A percentile compares a stretch with the other conserved stretches of the same genome.
These are phyloP conservation scores for Skeletonema potamos DNA, from an alignment of 108 stramenopile genomes.

Conservation along the genomic window DNA sequence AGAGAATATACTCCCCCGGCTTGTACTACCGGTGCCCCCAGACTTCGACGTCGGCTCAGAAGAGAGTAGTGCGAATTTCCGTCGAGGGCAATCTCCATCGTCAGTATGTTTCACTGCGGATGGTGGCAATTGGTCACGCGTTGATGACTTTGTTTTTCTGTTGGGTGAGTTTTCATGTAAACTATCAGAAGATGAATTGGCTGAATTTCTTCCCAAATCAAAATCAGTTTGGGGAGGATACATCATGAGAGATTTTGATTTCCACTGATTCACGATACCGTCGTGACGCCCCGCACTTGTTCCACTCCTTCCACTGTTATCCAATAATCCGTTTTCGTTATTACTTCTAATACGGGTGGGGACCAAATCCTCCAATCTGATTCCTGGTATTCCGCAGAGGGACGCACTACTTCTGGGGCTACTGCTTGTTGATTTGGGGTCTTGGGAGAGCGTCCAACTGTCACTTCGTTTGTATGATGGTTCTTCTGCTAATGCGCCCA, in stretches of 20 bases:
- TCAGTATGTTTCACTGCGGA: neutral
- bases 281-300: neutral
- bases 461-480: neutral
- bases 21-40: neutral
- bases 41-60: neutral
- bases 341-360: neutral
- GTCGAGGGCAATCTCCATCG: neutral
- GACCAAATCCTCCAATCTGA: slow-evolving; percentile 7
- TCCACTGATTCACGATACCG: neutral
- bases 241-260: neutral
- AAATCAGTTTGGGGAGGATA: neutral
- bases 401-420: neutral
- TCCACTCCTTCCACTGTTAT: neutral
- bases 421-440: neutral
- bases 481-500: neutral
- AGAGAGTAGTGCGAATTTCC: neutral
- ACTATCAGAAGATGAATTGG: neutral
- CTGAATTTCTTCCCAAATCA: neutral
- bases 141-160: neutral
- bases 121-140: neutral
- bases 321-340: neutral
- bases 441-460: neutral
- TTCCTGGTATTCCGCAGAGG: neutral
- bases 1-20: neutral
- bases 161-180: neutral